Conservation (phyloP, 345 rosid genomes). For the Raphanus raphanistrum region DNA sequence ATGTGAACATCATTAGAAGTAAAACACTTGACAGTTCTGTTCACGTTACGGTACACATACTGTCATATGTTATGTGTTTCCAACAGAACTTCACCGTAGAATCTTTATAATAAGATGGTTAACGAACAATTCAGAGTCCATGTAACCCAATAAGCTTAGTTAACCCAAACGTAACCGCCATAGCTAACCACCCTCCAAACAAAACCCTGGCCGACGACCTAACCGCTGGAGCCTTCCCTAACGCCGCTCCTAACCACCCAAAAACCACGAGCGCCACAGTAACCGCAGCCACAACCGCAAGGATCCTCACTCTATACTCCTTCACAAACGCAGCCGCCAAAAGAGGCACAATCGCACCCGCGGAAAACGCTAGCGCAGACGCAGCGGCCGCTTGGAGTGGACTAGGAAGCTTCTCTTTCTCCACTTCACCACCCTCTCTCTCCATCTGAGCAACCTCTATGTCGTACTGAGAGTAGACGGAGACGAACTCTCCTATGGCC, state of each 20-base stretch:
- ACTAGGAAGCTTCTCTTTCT: conserved; percentile 60
- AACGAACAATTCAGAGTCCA: conserved; percentile 43
- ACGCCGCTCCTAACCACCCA: conserved; percentile 78
- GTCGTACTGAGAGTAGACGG: conserved; percentile 84
- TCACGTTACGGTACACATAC: conserved; percentile 10
- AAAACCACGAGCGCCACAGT: conserved; percentile 60
- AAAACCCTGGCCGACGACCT: conserved; percentile 67
- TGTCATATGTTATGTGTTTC: neutral
- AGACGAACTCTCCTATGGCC: conserved; percentile 95
- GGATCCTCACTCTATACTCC: conserved; percentile 59
- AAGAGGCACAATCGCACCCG: conserved; percentile 84
- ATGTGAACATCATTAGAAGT: conserved; percentile 14
- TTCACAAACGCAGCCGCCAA: conserved; percentile 76
- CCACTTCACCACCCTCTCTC: conserved; percentile 41
- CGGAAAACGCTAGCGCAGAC: conserved; percentile 77
- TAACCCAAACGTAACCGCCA: conserved; percentile 84
- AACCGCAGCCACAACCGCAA: conserved; percentile 60
- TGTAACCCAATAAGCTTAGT: conserved; percentile 75
- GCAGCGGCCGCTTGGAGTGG: conserved; percentile 87
- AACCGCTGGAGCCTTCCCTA: conserved; percentile 66
- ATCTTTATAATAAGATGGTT: neutral
- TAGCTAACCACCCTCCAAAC: conserved; percentile 91
- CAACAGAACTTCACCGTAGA: neutral
- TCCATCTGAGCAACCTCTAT: conserved; percentile 74
- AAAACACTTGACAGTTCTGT: neutral